Conservation (phyloP, 208 protist species). For the Crithidia acanthocephali region DNA sequence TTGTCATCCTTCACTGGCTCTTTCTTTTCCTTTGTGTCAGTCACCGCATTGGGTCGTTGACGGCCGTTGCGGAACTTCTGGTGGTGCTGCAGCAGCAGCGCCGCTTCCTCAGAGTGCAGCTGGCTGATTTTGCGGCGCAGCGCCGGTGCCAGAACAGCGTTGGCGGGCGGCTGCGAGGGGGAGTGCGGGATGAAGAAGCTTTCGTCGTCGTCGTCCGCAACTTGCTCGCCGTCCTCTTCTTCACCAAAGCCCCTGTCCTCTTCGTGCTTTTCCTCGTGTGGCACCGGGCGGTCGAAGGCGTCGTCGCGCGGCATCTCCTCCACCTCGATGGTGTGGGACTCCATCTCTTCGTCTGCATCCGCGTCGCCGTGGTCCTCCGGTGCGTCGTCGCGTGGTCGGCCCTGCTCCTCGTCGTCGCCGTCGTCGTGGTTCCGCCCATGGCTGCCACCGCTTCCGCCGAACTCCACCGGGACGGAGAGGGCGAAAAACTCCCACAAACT, state of each 20-base stretch:
- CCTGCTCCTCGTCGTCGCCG: neutral
- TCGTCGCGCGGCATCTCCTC: neutral
- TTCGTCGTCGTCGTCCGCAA: constrained; percentile 18
- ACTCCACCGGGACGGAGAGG: neutral
- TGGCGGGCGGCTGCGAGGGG: constrained; percentile 11
- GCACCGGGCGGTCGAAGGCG: neutral
- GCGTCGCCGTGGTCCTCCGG: neutral
- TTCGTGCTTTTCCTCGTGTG: constrained; percentile 5
- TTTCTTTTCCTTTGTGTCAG: neutral
- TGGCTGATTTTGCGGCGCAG: constrained; percentile 50
- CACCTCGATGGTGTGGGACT: constrained; percentile 9
- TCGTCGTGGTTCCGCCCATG: neutral
- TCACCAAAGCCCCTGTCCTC: neutral
- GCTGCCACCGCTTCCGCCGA: neutral
- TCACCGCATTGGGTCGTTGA: neutral
- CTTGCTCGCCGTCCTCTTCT: neutral
- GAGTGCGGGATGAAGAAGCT: constrained; percentile 17
- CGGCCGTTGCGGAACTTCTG: constrained; percentile 12
- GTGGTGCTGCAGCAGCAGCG: constrained; percentile 20
- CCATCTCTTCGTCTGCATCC: constrained; percentile 22
- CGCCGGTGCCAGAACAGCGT: constrained; percentile 39
- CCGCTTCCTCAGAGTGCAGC: constrained; percentile 30
- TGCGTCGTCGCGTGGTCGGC: neutral
- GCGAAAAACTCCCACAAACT: constrained; percentile 77
- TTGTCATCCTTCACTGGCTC: neutral